Evolutionary conservation across 495 filamentous ascomycete genomes (phyloP), one percentile per base, ranked within the genome.

Genomic region (Neurospora sp.): DNA sequence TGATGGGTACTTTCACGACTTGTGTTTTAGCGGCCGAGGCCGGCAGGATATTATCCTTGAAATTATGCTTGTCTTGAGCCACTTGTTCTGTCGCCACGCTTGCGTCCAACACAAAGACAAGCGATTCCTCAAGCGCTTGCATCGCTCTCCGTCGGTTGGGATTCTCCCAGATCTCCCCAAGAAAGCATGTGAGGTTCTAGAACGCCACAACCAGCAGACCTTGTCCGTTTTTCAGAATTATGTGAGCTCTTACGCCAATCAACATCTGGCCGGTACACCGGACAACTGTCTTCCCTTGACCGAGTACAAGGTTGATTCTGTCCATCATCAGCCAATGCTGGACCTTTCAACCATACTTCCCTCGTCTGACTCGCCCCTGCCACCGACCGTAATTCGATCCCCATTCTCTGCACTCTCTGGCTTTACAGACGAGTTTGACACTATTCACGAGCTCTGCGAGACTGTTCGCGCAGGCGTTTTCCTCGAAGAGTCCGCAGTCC

Each of bases 361-460:
- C 42, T 39, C 37, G 38, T 66, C 54, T 16, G 27, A 18, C 12
- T 66, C 54, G 35, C 54, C 54, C 35, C 72, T 54, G 40, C 14
- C 54, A 71, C 11, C 75, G 62, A 76, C 76, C 23, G 41, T 74
- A 16, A 82, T 91, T 4, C 85, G 88, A 12, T 93, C 91, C 10
- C 80, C 89, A 4, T 95, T 95, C 76, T 86, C 89, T 11, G 91
- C 91, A 1, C 85, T 95, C 5, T 94, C 92, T 2, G 91, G 92
- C 3, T 84, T 88, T 69, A 79, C 77, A 4, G 92, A 93, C 75
- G 74, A 82, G 4, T 93, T 92, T 82, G 76, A 80, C 10, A 88
- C 83, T 0, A 88, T 94, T 39, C 77, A 83, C 11, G 90, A 93
- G 62, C 86, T 94, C 6, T 91, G 90, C 77, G 76, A 83, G 23